Base-by-base conservation (phyloP, 1,139 yeast genomes). In the Sugiyamaella xylanicola region DNA sequence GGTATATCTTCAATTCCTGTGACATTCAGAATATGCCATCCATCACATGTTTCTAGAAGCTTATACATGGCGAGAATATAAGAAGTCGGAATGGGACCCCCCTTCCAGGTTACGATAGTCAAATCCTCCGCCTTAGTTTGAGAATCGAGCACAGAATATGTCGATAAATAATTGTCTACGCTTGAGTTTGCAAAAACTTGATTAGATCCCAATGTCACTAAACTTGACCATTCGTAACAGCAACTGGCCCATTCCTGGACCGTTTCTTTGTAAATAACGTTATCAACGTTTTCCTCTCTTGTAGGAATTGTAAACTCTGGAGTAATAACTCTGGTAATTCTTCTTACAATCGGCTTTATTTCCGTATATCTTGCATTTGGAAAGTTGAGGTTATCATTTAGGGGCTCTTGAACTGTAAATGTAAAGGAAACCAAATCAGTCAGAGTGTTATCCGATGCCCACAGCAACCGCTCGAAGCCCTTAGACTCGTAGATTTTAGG, bases 361-460 rank as follows among this genome's bases (percentile, higher is more conserved):
- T 42, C 42, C 7, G 53, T 27, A 40, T 48, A 35, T 2, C 11
- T 41, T 17, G 29, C 15, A 13, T 29, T 19, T 20, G 25, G 16
- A 20, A 48, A 25, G 2, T 13, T 32, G 20, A 11, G 25, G n/a
- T 39, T 13, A 2, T 39, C 11, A 11, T 16, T 25, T 40, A 16
- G 15, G 11, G 27, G 29, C 29, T 16, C 9, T n/a, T 32, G 35
- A 5, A 25, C 25, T 41, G 56, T 11, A 35, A 47, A n/a, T 7
- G 47, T 39, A 16, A 58, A 64, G 17, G 36, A 37, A 20, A 20
- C 8, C 27, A 8, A 57, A 48, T n/a, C 60, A 7, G 22, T 46
- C n/a, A 52, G 39, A 1, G 67, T 66, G 48, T 74, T 72, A 7
- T 72, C 67, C 2, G 69, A 62, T 29, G 73, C 74, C 79, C 80